Conservation (phyloP, 495 filamentous ascomycete genomes). For the Penicillium ochrochloron region DNA sequence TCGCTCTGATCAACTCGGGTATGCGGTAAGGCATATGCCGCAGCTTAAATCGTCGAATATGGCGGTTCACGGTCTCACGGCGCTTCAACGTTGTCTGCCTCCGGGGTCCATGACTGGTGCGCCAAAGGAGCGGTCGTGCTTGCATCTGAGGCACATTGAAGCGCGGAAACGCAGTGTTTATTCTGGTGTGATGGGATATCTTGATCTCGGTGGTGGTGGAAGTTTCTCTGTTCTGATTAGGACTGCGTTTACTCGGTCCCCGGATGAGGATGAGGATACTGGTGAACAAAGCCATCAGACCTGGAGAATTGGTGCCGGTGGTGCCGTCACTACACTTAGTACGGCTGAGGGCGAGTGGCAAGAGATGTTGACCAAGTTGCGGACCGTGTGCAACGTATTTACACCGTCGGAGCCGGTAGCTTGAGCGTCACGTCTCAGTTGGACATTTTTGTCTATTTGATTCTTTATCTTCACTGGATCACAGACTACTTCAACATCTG, state of each 20-base stretch:
- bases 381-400: constrained; percentile 63
- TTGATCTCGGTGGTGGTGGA: constrained; percentile 81
- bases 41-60: constrained; percentile 44
- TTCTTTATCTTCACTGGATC: constrained; percentile 13
- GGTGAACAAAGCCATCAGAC: constrained; percentile 56
- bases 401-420: constrained; percentile 26
- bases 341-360: constrained; percentile 79
- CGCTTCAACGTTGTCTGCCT: constrained; percentile 76
- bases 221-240: constrained; percentile 91
- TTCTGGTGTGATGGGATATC: constrained; percentile 86
- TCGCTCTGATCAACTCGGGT: constrained; percentile 36
- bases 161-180: constrained; percentile 73
- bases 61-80: constrained; percentile 66
- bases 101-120: constrained; percentile 96
- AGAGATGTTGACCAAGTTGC: constrained; percentile 87
- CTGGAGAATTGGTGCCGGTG: constrained; percentile 88
- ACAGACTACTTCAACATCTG: constrained; percentile 40
- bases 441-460: constrained; percentile 10
- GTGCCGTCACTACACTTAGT: constrained; percentile 83
- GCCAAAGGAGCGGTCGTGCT: constrained; percentile 86
- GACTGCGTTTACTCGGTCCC: constrained; percentile 66
- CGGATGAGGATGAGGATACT: constrained; percentile 42
- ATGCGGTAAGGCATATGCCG: constrained; percentile 40
- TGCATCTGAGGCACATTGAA: constrained; percentile 76
- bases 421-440: neutral